Conservation (phyloP, 768 basidiomycete species). For the Coprinellus aureogranulatus region DNA sequence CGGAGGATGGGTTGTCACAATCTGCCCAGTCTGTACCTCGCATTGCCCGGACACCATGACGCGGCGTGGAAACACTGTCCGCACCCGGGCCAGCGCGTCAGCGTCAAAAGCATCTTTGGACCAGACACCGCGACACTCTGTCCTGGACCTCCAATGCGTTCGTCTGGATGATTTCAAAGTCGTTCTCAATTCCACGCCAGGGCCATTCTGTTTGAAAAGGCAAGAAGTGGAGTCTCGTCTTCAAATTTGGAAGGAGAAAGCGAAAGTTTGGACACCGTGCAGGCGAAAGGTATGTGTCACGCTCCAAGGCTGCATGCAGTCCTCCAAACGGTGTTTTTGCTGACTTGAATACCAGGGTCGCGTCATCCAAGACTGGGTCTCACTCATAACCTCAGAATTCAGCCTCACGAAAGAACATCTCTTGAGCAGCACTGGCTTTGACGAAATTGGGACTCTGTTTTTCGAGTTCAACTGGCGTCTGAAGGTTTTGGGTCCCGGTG, state of each 20-base stretch:
- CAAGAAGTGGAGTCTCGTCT: too few species aligned
- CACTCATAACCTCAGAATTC: background rate
- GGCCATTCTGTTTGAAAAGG: too few species aligned
- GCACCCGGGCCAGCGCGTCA: background rate
- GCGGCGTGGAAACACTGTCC: background rate
- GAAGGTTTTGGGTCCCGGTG: background rate
- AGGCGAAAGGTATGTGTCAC: too few species aligned
- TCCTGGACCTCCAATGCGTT: too few species aligned
- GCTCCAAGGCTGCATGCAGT: too few species aligned
- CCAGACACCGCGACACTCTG: background rate
- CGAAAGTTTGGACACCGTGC: too few species aligned
- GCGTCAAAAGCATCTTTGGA: background rate
- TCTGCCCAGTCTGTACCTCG: background rate
- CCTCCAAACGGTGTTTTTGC: background rate
- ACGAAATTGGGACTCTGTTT: background rate
- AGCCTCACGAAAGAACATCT: background rate
- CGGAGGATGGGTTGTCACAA: background rate
- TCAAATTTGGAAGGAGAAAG: too few species aligned
- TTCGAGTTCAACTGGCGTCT: slow-evolving; percentile 2
- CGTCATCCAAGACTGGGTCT: background rate
- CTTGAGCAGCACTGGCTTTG: background rate
- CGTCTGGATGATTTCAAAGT: too few species aligned
- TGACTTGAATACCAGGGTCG: background rate
- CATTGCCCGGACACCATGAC: background rate
- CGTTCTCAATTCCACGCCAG: too few species aligned